A percentile compares a stretch with the other conserved stretches of the same genome.
phyloP scores from a whole-genome alignment of 306 rosid genomes.

The Chamaecrista fasciculata region DNA sequence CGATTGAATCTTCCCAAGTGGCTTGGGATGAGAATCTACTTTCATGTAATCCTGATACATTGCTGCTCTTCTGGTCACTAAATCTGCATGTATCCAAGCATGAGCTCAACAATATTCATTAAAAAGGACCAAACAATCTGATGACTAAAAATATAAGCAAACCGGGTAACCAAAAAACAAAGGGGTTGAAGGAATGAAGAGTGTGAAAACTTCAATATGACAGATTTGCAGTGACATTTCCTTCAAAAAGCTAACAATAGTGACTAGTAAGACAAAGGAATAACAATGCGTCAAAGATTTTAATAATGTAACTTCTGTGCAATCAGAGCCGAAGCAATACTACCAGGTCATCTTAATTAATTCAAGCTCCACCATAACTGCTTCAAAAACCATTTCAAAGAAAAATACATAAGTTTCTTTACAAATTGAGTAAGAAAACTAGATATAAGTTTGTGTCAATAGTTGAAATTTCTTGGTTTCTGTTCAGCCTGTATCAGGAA shows the following conservation, averaged over 20 bases:
- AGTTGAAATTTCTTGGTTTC: neutral
- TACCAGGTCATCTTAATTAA: neutral
- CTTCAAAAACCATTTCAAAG: neutral
- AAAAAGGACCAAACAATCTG: too few species aligned
- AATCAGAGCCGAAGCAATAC: neutral
- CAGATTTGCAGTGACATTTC: too few species aligned
- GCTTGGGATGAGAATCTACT: conserved; percentile 69
- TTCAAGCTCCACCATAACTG: too few species aligned
- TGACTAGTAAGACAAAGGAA: too few species aligned
- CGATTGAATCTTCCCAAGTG: conserved; percentile 66
- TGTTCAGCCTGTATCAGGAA: neutral
- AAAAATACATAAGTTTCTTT: neutral
- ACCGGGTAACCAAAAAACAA: too few species aligned
- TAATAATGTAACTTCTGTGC: neutral
- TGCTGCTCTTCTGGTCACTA: conserved; percentile 64
- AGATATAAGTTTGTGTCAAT: too few species aligned
- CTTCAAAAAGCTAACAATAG: too few species aligned
- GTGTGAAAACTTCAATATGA: too few species aligned
- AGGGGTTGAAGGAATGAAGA: too few species aligned
- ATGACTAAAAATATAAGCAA: too few species aligned
- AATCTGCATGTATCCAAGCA: conserved; percentile 44
- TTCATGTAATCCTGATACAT: conserved; percentile 97
- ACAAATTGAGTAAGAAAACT: neutral
- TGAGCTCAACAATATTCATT: conserved; percentile 3
- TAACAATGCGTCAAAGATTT: too few species aligned